Conservation (phyloP, 805 yeast genomes). For the Scheffersomyces coipomensis region DNA sequence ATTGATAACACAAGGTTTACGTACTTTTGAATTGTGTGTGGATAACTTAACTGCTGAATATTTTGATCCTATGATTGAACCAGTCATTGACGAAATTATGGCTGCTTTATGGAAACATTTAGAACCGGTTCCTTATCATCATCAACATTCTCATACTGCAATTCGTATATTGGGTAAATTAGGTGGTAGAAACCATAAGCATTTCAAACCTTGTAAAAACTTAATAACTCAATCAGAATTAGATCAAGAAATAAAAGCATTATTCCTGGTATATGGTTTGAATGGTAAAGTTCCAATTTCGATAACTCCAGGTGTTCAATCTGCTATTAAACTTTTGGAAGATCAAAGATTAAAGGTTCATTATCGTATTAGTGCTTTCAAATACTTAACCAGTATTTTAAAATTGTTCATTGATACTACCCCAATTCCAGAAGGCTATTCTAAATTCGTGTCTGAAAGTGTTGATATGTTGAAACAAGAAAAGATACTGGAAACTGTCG, state of each 20-base stretch:
- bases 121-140: conserved; percentile 90
- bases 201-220: conserved; percentile 72
- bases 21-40: conserved; percentile 93
- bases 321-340: conserved; percentile 74
- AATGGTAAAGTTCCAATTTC: conserved; percentile 60
- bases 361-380: conserved; percentile 76
- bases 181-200: conserved; percentile 93
- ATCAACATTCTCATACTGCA: conserved; percentile 93
- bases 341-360: conserved; percentile 62
- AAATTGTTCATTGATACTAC: conserved; percentile 63
- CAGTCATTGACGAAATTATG: conserved; percentile 93
- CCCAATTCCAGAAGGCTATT: conserved; percentile 45
- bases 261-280: conserved; percentile 71
- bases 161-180: conserved; percentile 89
- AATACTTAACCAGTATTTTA: conserved; percentile 63
- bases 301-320: conserved; percentile 76
- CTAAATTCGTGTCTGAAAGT: conserved; percentile 47
- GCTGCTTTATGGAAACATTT: conserved; percentile 88
- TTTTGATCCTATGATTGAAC: conserved; percentile 95
- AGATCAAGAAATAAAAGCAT: conserved; percentile 70
- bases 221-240: conserved; percentile 51
- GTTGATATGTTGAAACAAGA: conserved; percentile 45
- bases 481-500: conserved; percentile 27
- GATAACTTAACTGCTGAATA: conserved; percentile 95
- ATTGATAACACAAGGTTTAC: conserved; percentile 86